These are phyloP conservation scores for Erucastrum elatum DNA, from an alignment of 345 rosid genomes.

Conservation along the genomic window DNA sequence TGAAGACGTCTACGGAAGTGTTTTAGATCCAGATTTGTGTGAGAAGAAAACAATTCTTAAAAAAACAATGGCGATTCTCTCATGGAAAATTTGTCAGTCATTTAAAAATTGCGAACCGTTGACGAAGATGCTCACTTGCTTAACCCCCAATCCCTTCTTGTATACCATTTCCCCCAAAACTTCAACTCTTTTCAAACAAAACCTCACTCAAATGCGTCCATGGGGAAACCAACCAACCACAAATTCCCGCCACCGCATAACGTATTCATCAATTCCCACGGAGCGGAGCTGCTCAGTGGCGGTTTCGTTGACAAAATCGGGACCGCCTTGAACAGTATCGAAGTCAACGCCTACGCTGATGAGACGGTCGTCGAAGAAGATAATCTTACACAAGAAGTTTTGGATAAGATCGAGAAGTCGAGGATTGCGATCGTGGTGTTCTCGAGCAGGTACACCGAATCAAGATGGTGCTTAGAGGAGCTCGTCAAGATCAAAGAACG, in stretches of 20 bases:
- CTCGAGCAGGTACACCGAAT: background rate
- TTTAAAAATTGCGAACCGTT: too few species aligned
- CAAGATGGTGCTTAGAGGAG: background rate
- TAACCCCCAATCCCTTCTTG: background rate
- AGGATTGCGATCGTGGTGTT: background rate
- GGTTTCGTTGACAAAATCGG: slow-evolving; percentile 10
- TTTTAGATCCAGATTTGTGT: too few species aligned
- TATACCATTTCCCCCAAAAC: background rate
- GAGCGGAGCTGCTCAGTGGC: background rate
- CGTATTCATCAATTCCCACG: slow-evolving; percentile 23
- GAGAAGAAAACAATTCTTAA: too few species aligned
- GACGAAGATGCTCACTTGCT: background rate
- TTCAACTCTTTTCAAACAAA: background rate
- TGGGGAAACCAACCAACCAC: background rate
- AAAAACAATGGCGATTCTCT: too few species aligned
- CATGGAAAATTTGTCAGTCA: too few species aligned
- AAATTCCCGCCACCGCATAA: background rate
- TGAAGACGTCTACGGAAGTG: too few species aligned
- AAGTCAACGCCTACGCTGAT: background rate
- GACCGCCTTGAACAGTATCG: background rate
- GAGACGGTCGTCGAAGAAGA: background rate
- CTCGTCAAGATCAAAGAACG: background rate
- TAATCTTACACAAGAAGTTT: background rate
- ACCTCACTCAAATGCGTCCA: background rate
- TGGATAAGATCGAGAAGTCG: background rate